Evolutionary conservation across 495 filamentous ascomycete species (phyloP), one percentile per base, ranked within the genome.

Genomic region (Chaetomium cochliodes): DNA sequence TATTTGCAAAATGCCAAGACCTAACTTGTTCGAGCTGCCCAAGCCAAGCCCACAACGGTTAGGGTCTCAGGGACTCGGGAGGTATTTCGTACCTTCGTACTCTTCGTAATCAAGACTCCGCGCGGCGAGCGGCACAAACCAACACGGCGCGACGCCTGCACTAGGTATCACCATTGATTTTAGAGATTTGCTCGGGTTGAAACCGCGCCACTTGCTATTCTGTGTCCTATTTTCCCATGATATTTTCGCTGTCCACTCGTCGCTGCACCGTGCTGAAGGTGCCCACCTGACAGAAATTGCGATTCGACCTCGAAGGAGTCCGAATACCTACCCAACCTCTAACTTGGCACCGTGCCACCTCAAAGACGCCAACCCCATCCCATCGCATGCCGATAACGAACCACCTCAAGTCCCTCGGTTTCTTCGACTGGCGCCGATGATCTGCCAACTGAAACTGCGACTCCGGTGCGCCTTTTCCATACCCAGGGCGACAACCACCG

Each of bases 391-490:
- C 46, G 15, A 47, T 18, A 52, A 0, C 26, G 46, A 30, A 50
- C 5, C 44, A 26, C n/a, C n/a, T 30, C 26, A 41, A 41, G 33
- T 37, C 12, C 12, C 25, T 25, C n/a, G 26, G 1, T 39, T 58
- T 28, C 51, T 0, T 37, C 53, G 39, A 53, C 26, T 41, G 22
- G 5, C 39, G 58, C 55, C 55, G 39, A 67, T 67, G 65, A 51
- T 23, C 60, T 41, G 41, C 23, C 41, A 47, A 28, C 8, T 5
- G 16, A 8, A 33, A 60, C 39, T 39, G 41, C 63, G 58, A 69
- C 39, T 47, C 63, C 59, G 59, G 53, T 55, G 66, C 41, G 25
- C 62, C 46, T 62, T 30, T 41, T 50, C 41, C 55, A 42, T 18
- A 26, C 26, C 25, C 6, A 59, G 25, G 33, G 12, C 62, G 33